Evolutionary conservation across 768 basidiomycete species (phyloP).

Genomic region (Megacollybia marginata): DNA sequence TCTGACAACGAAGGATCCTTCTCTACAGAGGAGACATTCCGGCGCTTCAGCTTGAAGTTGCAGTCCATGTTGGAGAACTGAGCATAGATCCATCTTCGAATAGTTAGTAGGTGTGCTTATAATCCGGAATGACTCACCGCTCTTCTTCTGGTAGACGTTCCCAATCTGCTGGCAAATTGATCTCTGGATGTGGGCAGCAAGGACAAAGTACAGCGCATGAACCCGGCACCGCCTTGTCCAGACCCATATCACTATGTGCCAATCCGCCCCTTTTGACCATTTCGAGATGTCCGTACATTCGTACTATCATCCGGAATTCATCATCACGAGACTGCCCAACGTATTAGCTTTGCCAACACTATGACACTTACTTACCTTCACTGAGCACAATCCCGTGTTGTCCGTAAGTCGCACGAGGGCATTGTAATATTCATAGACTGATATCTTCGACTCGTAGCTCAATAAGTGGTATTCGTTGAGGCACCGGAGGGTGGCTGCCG

Average conservation of each 20-base stretch:
- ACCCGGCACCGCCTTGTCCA: background rate
- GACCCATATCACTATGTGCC: background rate
- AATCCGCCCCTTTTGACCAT: background rate
- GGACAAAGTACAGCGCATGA: background rate
- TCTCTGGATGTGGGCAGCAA: background rate
- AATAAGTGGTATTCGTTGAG: background rate
- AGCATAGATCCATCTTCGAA: background rate
- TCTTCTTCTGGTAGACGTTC: background rate
- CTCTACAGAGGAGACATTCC: constrained; percentile 2
- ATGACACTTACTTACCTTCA: background rate
- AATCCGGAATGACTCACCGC: background rate
- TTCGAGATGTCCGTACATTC: background rate
- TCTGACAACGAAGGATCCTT: constrained; percentile 5
- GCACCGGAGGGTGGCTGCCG: background rate
- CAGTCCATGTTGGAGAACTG: background rate
- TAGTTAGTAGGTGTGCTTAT: background rate
- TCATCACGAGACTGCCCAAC: background rate
- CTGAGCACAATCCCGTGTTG: background rate
- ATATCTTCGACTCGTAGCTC: background rate
- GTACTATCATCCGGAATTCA: background rate
- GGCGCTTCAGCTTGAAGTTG: constrained; percentile 2
- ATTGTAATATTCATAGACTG: background rate
- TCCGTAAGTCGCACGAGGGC: background rate
- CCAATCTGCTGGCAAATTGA: background rate
- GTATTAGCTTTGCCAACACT: background rate